Conservation (phyloP, 2,329 filamentous ascomycete species). For the Phoma sp. region DNA sequence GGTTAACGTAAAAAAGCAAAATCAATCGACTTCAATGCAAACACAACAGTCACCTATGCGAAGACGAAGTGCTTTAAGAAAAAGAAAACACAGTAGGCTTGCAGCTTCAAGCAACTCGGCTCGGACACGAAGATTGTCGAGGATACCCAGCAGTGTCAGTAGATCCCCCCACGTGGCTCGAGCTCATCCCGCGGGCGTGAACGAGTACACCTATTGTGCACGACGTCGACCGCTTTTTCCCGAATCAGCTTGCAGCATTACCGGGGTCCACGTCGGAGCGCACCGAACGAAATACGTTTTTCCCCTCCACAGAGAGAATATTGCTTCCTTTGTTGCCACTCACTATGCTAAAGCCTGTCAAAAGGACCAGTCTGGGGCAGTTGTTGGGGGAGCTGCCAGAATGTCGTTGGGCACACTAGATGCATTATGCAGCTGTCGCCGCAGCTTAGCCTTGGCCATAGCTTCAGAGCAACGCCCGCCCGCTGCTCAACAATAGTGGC, state of each 20-base stretch:
- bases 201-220: conserved; percentile 6
- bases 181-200: conserved; percentile 13
- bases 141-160: conserved; percentile 19
- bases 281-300: neutral
- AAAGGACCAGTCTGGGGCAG: conserved; percentile 22
- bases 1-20: neutral
- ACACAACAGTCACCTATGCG: conserved; percentile 1
- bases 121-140: conserved; percentile 11
- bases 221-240: conserved; percentile 12
- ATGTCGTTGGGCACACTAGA: conserved; percentile 23
- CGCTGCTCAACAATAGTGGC: conserved; percentile 38
- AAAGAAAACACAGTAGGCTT: neutral
- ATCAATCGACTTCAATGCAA: neutral
- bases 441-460: conserved; percentile 29
- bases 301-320: conserved; percentile 9
- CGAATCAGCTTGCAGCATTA: conserved; percentile 1
- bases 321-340: conserved; percentile 26
- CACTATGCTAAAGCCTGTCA: conserved; percentile 13
- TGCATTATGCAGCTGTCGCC: conserved; percentile 18
- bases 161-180: conserved; percentile 19
- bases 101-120: conserved; percentile 3
- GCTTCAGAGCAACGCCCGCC: conserved; percentile 16
- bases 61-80: neutral
- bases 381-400: conserved; percentile 31
- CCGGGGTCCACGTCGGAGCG: neutral